A percentile compares a stretch with the other conserved stretches of the same genome.
These are phyloP conservation scores for Sonneratia alba DNA, from an alignment of 345 rosid species.

Conservation along the genomic window DNA sequence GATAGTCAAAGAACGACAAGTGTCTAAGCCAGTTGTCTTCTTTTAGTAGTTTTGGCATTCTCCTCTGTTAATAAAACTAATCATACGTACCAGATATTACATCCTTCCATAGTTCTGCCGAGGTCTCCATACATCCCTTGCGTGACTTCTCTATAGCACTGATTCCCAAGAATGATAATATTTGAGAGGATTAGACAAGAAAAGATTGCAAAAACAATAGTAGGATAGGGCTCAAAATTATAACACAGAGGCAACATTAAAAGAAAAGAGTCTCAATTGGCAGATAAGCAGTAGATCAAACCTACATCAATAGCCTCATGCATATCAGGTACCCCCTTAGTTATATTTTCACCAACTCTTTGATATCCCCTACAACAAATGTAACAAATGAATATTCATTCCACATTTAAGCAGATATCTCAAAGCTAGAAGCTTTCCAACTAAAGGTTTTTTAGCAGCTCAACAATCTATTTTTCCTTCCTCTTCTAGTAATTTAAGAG, in stretches of 20 bases:
- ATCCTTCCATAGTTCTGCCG: constrained; percentile 73
- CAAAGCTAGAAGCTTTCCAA: neutral
- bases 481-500: neutral
- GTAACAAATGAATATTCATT: neutral
- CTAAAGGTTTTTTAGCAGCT: neutral
- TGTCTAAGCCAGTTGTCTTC: too few relatives aligned
- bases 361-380: constrained; percentile 68
- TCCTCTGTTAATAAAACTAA: neutral
- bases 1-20: too few relatives aligned
- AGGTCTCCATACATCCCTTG: constrained; percentile 59
- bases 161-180: neutral
- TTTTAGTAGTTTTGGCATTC: too few relatives aligned
- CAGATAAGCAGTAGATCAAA: constrained; percentile 1
- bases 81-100: constrained; percentile 59
- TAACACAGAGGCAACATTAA: neutral
- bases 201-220: neutral
- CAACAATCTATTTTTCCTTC: neutral
- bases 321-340: constrained; percentile 67
- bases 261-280: neutral
- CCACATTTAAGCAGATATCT: neutral
- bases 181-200: neutral
- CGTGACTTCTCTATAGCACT: constrained; percentile 66
- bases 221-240: neutral
- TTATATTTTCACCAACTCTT: constrained; percentile 68
- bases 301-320: constrained; percentile 83